Conservation (phyloP, 2,329 filamentous ascomycete genomes). For the Fusarium sp. region DNA sequence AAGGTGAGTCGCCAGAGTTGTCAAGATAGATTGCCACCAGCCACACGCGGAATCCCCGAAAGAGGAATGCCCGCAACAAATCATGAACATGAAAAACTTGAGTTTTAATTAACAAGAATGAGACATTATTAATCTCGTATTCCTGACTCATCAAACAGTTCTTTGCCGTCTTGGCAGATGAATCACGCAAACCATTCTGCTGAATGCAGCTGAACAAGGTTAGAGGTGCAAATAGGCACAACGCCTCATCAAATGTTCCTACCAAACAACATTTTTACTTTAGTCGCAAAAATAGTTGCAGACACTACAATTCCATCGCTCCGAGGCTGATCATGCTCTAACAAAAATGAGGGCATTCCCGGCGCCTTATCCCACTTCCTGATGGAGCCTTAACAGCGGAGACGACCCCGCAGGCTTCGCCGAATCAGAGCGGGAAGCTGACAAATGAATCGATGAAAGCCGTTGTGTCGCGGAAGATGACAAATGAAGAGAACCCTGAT, state of each 20-base stretch:
- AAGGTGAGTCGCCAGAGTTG: neutral
- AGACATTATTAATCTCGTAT: neutral
- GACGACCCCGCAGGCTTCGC: neutral
- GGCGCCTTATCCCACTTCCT: neutral
- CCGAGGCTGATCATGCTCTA: neutral
- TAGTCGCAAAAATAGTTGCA: neutral
- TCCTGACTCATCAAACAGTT: neutral
- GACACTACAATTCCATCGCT: neutral
- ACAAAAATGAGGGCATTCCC: neutral
- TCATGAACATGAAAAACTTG: neutral
- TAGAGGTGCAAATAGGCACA: neutral
- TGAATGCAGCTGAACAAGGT: neutral
- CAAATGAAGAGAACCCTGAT: neutral
- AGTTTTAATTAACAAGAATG: neutral
- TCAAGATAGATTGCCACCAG: neutral
- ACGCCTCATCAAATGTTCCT: neutral
- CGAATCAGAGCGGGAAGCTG: neutral
- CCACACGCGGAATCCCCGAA: neutral
- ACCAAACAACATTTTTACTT: neutral
- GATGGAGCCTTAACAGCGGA: neutral
- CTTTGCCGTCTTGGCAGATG: neutral
- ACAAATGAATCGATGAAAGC: neutral
- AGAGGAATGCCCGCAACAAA: neutral
- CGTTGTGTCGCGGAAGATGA: neutral
- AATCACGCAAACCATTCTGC: neutral